These are phyloP conservation scores for Adenanthera pavonina DNA, from an alignment of 306 rosid species.

Conservation along the genomic window DNA sequence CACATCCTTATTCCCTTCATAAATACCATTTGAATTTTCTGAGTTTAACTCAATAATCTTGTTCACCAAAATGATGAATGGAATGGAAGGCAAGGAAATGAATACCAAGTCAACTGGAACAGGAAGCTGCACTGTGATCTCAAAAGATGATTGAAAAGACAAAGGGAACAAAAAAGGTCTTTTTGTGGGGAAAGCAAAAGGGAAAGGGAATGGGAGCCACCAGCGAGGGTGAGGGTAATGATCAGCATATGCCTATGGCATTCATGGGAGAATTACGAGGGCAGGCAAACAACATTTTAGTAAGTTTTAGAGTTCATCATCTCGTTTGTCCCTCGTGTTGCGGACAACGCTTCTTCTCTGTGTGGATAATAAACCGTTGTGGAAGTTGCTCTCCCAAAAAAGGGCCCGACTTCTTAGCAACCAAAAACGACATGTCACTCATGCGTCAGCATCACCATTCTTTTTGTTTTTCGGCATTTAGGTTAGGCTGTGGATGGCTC, in stretches of 20 bases:
- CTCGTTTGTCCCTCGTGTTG: conserved; percentile 29
- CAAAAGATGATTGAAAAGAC: conserved; percentile 34
- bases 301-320: conserved; percentile 32
- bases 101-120: conserved; percentile 22
- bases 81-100: not conserved
- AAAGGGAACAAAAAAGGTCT: conserved; percentile 8
- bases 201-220: conserved; percentile 7
- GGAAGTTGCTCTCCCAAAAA: not conserved
- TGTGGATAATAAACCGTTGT: conserved; percentile 17
- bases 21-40: not conserved
- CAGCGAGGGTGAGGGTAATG: conserved; percentile 1
- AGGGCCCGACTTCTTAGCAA: not conserved
- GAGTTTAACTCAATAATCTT: not conserved
- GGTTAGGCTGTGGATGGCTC: not conserved
- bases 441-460: conserved; percentile 33
- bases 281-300: not conserved
- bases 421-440: conserved; percentile 32
- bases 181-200: conserved; percentile 15
- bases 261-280: conserved; percentile 12
- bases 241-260: conserved; percentile 20
- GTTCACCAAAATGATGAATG: not conserved
- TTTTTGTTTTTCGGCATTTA: not conserved
- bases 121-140: conserved; percentile 10
- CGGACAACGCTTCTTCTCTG: conserved; percentile 24
- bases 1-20: not conserved